Percentiles rank a stretch among this genome's conserved stretches.
Evolutionary conservation across 768 basidiomycete species (phyloP).

Genomic region (Chlorophyllum brunneum): DNA sequence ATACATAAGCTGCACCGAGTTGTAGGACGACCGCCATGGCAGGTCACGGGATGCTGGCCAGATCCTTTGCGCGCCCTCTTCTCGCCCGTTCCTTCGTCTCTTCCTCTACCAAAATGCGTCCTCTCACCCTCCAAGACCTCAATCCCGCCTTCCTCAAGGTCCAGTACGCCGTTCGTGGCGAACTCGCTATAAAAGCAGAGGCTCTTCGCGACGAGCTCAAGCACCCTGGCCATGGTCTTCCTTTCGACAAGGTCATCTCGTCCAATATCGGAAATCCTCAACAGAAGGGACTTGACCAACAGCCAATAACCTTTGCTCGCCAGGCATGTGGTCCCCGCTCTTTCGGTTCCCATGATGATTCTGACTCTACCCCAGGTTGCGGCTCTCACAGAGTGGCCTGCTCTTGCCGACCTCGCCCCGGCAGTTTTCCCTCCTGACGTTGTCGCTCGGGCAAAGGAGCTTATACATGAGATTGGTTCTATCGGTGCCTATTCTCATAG

Average conservation of each 20-base stretch:
- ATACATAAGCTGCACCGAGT: background rate
- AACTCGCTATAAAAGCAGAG: slow-evolving; percentile 94
- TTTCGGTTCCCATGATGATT: slow-evolving; percentile 1
- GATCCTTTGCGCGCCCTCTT: slow-evolving; percentile 9
- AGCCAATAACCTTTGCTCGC: slow-evolving; percentile 86
- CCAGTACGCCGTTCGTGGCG: slow-evolving; percentile 95
- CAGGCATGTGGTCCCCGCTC: slow-evolving; percentile 59
- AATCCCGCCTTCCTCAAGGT: slow-evolving; percentile 86
- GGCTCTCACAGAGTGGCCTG: slow-evolving; percentile 89
- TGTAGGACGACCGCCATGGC: background rate
- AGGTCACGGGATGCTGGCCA: slow-evolving; percentile 15
- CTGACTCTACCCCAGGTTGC: slow-evolving; percentile 55
- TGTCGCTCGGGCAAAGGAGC: slow-evolving; percentile 73
- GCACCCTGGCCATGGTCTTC: slow-evolving; percentile 53
- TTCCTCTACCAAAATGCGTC: slow-evolving; percentile 38
- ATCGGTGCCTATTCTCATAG: slow-evolving; percentile 95
- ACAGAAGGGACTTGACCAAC: slow-evolving; percentile 90
- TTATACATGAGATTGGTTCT: slow-evolving; percentile 84
- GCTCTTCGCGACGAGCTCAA: slow-evolving; percentile 69
- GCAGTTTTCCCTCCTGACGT: slow-evolving; percentile 84
- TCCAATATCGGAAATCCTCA: slow-evolving; percentile 99
- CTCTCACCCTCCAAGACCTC: slow-evolving; percentile 65
- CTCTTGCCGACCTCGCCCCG: slow-evolving; percentile 71
- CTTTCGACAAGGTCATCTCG: slow-evolving; percentile 85
- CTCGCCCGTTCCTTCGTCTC: slow-evolving; percentile 12